Evolutionary conservation across 345 rosid species (phyloP).

Genomic region (Fremontodendron californicum): DNA sequence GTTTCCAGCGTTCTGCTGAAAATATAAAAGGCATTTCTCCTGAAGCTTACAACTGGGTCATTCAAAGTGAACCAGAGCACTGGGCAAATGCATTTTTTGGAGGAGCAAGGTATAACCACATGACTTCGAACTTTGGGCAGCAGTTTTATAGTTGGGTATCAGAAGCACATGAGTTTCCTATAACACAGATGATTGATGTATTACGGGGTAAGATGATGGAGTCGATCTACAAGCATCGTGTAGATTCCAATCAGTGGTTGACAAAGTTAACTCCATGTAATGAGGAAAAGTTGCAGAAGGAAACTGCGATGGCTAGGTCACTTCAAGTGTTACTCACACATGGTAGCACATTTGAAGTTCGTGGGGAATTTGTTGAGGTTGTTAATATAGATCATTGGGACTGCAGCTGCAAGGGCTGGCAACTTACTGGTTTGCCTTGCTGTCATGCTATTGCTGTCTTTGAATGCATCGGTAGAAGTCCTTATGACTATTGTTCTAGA

Average conservation of each 20-base stretch:
- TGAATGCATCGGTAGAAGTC: constrained; percentile 48
- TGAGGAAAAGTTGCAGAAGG: constrained; percentile 73
- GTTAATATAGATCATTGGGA: constrained; percentile 69
- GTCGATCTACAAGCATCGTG: constrained; percentile 55
- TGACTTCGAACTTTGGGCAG: constrained; percentile 70
- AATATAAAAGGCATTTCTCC: constrained; percentile 72
- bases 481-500: constrained; percentile 73
- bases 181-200: constrained; percentile 75
- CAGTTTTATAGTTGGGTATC: constrained; percentile 88
- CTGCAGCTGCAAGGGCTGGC: constrained; percentile 85
- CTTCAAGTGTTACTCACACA: constrained; percentile 50
- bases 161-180: constrained; percentile 84
- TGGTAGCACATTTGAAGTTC: constrained; percentile 59
- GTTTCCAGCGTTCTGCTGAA: constrained; percentile 51
- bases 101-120: constrained; percentile 76
- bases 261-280: constrained; percentile 68
- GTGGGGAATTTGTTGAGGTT: constrained; percentile 51
- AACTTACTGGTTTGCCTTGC: constrained; percentile 69
- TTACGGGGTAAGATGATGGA: constrained; percentile 89
- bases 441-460: constrained; percentile 78
- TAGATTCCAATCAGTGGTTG: constrained; percentile 67
- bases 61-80: constrained; percentile 80
- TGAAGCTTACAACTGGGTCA: constrained; percentile 77
- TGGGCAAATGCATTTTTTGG: constrained; percentile 79
- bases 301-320: constrained; percentile 40